phyloP scores from a whole-genome alignment of 768 basidiomycete species.

The Myochromella boudieri region DNA sequence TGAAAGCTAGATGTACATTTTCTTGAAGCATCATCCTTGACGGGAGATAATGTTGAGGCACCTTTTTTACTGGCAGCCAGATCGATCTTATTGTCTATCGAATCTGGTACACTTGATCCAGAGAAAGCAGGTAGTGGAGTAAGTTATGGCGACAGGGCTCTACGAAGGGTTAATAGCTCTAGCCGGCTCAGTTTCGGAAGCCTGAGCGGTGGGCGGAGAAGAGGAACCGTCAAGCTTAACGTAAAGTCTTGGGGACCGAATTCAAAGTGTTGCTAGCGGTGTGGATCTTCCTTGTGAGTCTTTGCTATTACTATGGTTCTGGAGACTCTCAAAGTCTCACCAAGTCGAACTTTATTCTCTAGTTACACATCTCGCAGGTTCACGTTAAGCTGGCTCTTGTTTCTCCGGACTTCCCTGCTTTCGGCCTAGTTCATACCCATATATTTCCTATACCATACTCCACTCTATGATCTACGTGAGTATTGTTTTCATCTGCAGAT shows the following conservation, averaged over 20 bases:
- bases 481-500: not conserved
- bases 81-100: constrained; percentile 86
- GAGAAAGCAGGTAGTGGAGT: constrained; percentile 95
- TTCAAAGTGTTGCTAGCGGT: constrained; percentile 61
- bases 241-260: constrained; percentile 65
- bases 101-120: constrained; percentile 88
- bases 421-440: constrained; percentile 33
- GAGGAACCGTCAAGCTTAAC: constrained; percentile 60
- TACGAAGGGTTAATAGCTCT: constrained; percentile 89
- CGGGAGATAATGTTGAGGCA: constrained; percentile 91
- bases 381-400: too few species aligned
- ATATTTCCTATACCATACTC: constrained; percentile 37
- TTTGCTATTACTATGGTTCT: not conserved
- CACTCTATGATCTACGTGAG: constrained; percentile 19
- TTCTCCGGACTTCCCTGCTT: constrained; percentile 5
- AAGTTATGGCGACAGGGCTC: constrained; percentile 91
- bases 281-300: not conserved
- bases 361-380: too few species aligned
- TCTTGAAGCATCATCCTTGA: constrained; percentile 88
- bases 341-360: too few species aligned
- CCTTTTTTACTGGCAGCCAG: constrained; percentile 89
- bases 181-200: constrained; percentile 87
- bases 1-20: constrained; percentile 84
- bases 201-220: constrained; percentile 64
- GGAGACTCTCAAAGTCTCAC: too few species aligned